phyloP scores from a whole-genome alignment of 805 yeast species.

The Hemisphaericaspora nanyangensis region DNA sequence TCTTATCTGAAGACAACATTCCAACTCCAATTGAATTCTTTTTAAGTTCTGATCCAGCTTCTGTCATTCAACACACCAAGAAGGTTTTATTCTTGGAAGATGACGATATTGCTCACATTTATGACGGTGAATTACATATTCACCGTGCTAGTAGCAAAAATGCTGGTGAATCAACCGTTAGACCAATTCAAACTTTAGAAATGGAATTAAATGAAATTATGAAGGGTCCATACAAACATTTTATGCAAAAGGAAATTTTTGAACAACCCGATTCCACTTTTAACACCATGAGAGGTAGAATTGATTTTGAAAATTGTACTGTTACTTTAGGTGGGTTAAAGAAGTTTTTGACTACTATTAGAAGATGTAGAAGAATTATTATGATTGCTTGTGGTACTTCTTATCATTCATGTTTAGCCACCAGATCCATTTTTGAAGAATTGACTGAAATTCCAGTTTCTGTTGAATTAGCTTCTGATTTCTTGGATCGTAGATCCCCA shows the following conservation, averaged over 20 bases:
- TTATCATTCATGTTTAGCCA: constrained; percentile 96
- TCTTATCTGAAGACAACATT: constrained; percentile 86
- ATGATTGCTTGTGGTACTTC: constrained; percentile 99
- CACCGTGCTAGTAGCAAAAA: constrained; percentile 82
- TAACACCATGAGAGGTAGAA: constrained; percentile 99
- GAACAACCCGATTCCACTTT: constrained; percentile 98
- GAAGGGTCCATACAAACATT: constrained; percentile 95
- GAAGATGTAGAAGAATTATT: constrained; percentile 91
- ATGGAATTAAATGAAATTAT: constrained; percentile 95
- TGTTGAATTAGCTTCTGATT: constrained; percentile 92
- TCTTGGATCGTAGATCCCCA: constrained; percentile 92
- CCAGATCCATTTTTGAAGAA: constrained; percentile 94
- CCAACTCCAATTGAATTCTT: constrained; percentile 95
- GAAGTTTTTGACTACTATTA: constrained; percentile 77
- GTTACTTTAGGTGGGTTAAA: constrained; percentile 89
- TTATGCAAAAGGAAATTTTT: constrained; percentile 97
- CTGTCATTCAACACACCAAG: constrained; percentile 94
- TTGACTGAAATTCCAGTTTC: constrained; percentile 91
- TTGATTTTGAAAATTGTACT: constrained; percentile 76
- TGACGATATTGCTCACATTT: constrained; percentile 97
- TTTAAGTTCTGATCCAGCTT: constrained; percentile 94
- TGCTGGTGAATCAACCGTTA: constrained; percentile 84
- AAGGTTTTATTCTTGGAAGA: constrained; percentile 95
- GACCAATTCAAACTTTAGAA: constrained; percentile 95
- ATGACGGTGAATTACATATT: constrained; percentile 96